Conservation (phyloP, 345 rosid genomes). For the Lumnitzera racemosa region DNA sequence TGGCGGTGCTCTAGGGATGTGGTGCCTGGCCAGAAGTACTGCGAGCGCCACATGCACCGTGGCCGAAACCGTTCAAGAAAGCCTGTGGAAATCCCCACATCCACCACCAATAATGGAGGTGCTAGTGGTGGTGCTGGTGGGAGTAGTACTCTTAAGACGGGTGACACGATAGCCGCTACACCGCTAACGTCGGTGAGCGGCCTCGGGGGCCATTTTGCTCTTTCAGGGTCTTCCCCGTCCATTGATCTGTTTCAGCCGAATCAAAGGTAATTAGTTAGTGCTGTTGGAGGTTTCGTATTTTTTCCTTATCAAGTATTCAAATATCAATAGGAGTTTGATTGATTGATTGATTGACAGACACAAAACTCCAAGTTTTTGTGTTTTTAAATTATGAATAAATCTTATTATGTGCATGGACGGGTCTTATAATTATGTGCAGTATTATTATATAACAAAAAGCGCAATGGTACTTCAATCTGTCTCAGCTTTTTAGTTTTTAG, state of each 20-base stretch:
- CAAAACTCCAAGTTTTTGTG: too few relatives aligned
- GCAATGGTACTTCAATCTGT: too few relatives aligned
- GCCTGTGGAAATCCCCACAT: constrained; percentile 96
- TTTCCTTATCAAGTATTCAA: too few relatives aligned
- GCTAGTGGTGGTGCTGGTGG: constrained; percentile 12
- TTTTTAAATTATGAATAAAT: too few relatives aligned
- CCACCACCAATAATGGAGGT: constrained; percentile 14
- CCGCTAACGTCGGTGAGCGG: constrained; percentile 28
- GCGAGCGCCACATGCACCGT: constrained; percentile 99
- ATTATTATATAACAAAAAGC: too few relatives aligned
- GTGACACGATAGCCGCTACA: constrained; percentile 12
- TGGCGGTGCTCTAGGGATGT: constrained; percentile 99
- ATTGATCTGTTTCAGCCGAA: constrained; percentile 39
- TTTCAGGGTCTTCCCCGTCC: constrained; percentile 45
- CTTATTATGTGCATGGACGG: too few relatives aligned
- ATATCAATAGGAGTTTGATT: too few relatives aligned
- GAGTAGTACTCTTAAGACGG: constrained; percentile 10
- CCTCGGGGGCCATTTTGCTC: constrained; percentile 32
- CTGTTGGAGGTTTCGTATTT: too few relatives aligned
- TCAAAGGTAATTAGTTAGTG: too few relatives aligned
- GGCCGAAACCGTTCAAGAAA: constrained; percentile 99
- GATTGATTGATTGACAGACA: too few relatives aligned
- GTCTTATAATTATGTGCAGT: too few relatives aligned
- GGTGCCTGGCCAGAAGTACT: constrained; percentile 82
- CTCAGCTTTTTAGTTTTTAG: too few relatives aligned